Percentiles rank a stretch among this genome's conserved stretches.
Evolutionary conservation across 1,139 yeast genomes (phyloP).

Genomic region (Suhomyces bribrorum): DNA sequence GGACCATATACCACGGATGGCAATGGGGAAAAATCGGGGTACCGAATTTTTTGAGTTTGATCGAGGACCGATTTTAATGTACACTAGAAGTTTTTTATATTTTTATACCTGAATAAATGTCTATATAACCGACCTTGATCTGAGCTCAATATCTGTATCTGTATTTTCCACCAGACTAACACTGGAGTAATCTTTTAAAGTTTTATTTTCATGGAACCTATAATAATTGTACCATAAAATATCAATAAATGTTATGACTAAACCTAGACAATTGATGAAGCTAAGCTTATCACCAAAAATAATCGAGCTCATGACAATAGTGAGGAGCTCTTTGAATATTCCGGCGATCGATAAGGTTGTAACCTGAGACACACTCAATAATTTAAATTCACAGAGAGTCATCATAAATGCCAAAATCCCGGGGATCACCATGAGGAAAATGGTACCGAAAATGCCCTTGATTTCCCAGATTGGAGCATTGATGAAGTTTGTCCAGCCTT

Average conservation of each 20-base stretch:
- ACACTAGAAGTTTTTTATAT: neutral
- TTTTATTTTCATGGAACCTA: slow-evolving; percentile 38
- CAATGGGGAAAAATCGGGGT: too few species aligned
- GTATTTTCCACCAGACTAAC: slow-evolving; percentile 5
- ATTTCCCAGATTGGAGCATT: slow-evolving; percentile 62
- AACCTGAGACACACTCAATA: slow-evolving; percentile 80
- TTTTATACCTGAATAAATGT: neutral
- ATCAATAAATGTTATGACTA: slow-evolving; percentile 71
- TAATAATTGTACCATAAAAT: slow-evolving; percentile 80
- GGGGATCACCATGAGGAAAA: slow-evolving; percentile 67
- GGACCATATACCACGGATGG: too few species aligned
- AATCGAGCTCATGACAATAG: slow-evolving; percentile 69
- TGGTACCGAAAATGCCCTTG: slow-evolving; percentile 55
- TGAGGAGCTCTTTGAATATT: slow-evolving; percentile 84
- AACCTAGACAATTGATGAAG: slow-evolving; percentile 70
- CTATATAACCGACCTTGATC: neutral
- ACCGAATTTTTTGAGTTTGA: neutral
- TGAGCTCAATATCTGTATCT: slow-evolving; percentile 4
- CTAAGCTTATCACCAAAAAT: slow-evolving; percentile 76
- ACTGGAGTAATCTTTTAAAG: slow-evolving; percentile 1
- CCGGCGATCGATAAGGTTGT: slow-evolving; percentile 89
- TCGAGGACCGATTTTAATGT: neutral
- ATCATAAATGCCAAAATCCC: slow-evolving; percentile 86
- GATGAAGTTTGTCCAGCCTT: slow-evolving; percentile 60
- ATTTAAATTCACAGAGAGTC: slow-evolving; percentile 86